Base-by-base conservation (phyloP, 768 basidiomycete species). In the Boletus speciosus region DNA sequence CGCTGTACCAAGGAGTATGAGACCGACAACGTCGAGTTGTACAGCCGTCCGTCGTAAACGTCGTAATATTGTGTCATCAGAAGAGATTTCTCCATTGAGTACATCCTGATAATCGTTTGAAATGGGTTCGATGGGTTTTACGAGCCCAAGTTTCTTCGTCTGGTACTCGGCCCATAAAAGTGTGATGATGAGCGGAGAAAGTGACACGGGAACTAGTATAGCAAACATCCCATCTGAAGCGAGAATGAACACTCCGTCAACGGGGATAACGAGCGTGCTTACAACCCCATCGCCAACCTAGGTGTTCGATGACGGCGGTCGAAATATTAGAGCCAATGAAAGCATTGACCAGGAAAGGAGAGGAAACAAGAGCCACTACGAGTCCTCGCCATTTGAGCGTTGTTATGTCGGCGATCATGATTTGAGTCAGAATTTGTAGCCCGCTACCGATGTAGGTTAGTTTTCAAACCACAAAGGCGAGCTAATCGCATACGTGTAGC, bases 231-330 rank as follows among this genome's bases (percentile, higher is more conserved):
- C 78, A 53, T 82, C 79, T 81, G 55, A 29, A 59, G 40, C 35
- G 45, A 14, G 35, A 57, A 43, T 54, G 35, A 47, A 46, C 52
- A 27, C 40, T 25, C 23, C 36, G 25, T 42, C 43, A 12, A 31
- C 3, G 5, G 34, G 25, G 21, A 21, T 23, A 15, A 27, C 5
- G 52, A 34, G 39, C 40, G 46, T 55, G 78, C 82, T 43, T 62
- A 82, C 82, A 87, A 32, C 85, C 85, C 85, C 85, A 86, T 66
- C 85, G 69, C 85, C 85, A 87, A 7, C 81, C 79, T 39, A 78
- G 51, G 35, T 79, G 71, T 55, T 71, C 70, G 23, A 78, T 60
- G 29, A 78, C 66, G 21, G 59, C 54, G 7, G 81, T 63, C n/a
- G 81, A 74, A 45, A 86, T 77, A 61, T 82, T 83, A n/a, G 81